Base-by-base conservation (phyloP, 1,139 yeast species). In the Taphrina pruni region DNA sequence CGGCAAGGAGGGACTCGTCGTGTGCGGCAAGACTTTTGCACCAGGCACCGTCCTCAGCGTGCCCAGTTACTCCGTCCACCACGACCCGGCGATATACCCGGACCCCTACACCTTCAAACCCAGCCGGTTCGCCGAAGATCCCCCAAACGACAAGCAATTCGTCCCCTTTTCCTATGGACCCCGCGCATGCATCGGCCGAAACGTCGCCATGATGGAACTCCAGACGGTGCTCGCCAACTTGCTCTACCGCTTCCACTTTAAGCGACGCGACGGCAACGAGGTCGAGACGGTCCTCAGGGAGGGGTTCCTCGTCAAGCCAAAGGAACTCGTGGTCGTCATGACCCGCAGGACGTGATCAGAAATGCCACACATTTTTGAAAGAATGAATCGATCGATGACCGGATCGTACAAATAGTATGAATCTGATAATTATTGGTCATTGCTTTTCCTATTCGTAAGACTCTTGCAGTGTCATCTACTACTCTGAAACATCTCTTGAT, bases 71-170 rank as follows among this genome's bases (percentile, higher is more conserved):
- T 82, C 89, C 0, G 75, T 87, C 71, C 92, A 88, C 74, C 80
- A 90, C 38, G 83, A 83, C 57, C 79, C 81, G 6, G 56, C 72
- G 0, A 81, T 86, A 0, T 88, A 86, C 75, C 82, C 84, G 4
- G 76, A 84, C 17, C 85, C 90, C 0, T 81, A 83, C 26, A 70
- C 71, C 20, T 88, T 86, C 75, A 75, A 80, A 11, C 91, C 92
- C 1, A 86, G 84, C 65, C 79, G 94, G 72, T 88, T 93, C 92
- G 74, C 39, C 32, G 50, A 45, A 2, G n/a, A 20, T 8, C 60
- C 69, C 5, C 45, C 65, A n/a, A 41, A 21, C 38, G 65, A 65
- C 52, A 65, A 65, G 43, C 38, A 48, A 17, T 65, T 65, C 51
- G 45, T 57, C 20, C 69, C 69, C 6, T 65, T 65, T 26, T 21